Evolutionary conservation across 2,329 filamentous ascomycete species (phyloP), one percentile per base, ranked within the genome.

Genomic region (Calonectria multiphialidica): DNA sequence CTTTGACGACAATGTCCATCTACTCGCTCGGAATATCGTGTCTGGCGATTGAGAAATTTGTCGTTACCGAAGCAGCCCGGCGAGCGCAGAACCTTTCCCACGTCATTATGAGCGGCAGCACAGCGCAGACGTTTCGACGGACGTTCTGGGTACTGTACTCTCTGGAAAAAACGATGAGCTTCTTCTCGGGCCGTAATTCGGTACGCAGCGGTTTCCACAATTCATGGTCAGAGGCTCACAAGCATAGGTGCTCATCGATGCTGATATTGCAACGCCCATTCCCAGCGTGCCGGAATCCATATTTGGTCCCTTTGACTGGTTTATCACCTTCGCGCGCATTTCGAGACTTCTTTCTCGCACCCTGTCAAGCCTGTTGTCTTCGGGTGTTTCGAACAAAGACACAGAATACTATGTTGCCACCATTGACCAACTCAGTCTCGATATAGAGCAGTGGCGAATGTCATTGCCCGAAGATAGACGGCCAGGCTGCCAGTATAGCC

Each of bases 91-190:
- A 76, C 16, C 45, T 78, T 1, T 62, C 71, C 2, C 73, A 72
- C 2, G 16, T 45, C 5, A 45, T 73, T 21, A 55, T 72, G 2
- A 76, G 66, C 35, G 57, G 76, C 0, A 40, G 64, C 3, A 30
- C 40, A 2, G 64, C 73, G 0, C 68, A 71, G 23, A 40, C 53
- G 0, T 78, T 76, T 15, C 57, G 33, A 18, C 71, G 76, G 12
- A 64, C 73, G 2, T 78, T 78, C 1, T 78, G 76, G 76, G 68
- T 74, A 0, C 9, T 78, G 1, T 78, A 78, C 3, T 72, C 61
- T 1, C 44, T 78, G 6, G 76, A 78, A 28, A 78, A 78, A 18
- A 77, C 70, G 25, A 66, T 74, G 4, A 78, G 76, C 42, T 78
- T 78, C 13, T 77, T 75, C 33, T 78, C 75, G 21, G 76, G 76